These are phyloP conservation scores for Boletus semigastroideus DNA, from an alignment of 1,284 basidiomycete species.

Conservation along the genomic window DNA sequence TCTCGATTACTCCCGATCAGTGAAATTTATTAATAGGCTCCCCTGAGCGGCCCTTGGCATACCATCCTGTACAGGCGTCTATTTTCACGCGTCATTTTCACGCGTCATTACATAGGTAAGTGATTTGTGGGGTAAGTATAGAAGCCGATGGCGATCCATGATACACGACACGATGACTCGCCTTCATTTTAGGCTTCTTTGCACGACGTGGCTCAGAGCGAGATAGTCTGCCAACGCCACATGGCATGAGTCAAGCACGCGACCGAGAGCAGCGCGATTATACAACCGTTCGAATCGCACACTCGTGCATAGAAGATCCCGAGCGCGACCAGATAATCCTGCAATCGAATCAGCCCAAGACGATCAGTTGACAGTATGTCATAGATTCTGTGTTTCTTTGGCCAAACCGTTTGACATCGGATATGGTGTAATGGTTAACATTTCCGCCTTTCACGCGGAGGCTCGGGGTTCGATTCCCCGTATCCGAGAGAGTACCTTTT, in stretches of 20 bases:
- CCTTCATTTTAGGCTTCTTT: too few relatives aligned
- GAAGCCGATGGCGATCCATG: background rate
- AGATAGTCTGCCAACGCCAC: too few relatives aligned
- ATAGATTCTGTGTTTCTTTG: too few relatives aligned
- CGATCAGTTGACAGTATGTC: too few relatives aligned
- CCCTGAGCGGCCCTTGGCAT: slow-evolving; percentile 3
- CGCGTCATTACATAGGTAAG: background rate
- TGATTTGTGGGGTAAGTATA: background rate
- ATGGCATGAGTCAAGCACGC: too few relatives aligned
- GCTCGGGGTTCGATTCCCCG: slow-evolving; percentile 64
- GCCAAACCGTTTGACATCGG: slow-evolving; percentile 33
- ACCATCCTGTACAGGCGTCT: slow-evolving; percentile 31
- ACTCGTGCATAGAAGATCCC: too few relatives aligned
- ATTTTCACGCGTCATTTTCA: background rate
- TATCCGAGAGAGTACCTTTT: slow-evolving; percentile 41
- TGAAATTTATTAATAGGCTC: background rate
- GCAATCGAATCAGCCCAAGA: too few relatives aligned
- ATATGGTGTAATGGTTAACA: slow-evolving; percentile 75
- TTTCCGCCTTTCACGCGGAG: slow-evolving; percentile 68
- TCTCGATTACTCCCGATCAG: background rate
- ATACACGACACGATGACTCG: too few relatives aligned
- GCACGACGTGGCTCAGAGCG: too few relatives aligned
- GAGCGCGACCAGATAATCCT: too few relatives aligned
- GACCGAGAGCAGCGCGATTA: too few relatives aligned
- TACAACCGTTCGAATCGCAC: too few relatives aligned